Percentiles rank a stretch among this genome's conserved stretches.
Evolutionary conservation across 148 eudicot species (phyloP).

Genomic region (Camellia lanceoleosa): DNA sequence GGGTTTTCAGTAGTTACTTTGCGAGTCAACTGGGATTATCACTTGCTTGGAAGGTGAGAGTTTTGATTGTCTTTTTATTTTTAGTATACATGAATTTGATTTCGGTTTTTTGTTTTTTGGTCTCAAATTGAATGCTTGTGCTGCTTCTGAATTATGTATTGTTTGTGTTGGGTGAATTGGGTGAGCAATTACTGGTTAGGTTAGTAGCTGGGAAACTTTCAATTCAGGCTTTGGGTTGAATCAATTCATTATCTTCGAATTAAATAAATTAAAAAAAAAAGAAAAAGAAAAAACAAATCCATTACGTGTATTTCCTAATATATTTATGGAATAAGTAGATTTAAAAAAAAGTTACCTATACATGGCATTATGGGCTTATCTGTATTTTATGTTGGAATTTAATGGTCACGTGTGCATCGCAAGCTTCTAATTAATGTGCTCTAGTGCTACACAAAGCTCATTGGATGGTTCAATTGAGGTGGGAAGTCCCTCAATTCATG

Average conservation of each 20-base stretch:
- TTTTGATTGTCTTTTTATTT: background rate
- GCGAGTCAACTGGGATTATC: constrained; percentile 38
- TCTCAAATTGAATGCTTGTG: background rate
- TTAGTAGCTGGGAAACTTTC: background rate
- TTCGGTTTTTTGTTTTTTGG: background rate
- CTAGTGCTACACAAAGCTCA: background rate
- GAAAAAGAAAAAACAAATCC: background rate
- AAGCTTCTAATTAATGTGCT: background rate
- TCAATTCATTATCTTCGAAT: background rate
- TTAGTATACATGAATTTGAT: background rate
- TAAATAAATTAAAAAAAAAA: too few relatives aligned
- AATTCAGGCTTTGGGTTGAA: background rate
- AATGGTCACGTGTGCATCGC: background rate
- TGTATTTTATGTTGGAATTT: background rate
- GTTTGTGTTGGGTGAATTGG: background rate
- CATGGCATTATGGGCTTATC: background rate
- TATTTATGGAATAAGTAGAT: too few relatives aligned
- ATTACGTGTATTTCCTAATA: background rate
- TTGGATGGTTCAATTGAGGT: background rate
- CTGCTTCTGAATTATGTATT: background rate
- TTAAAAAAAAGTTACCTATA: too few relatives aligned
- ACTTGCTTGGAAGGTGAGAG: constrained; percentile 55
- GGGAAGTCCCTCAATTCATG: background rate
- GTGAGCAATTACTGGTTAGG: background rate
- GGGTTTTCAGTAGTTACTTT: constrained; percentile 39